A percentile compares a stretch with the other conserved stretches of the same genome.
Evolutionary conservation across 768 basidiomycete genomes (phyloP).

Genomic region (Sporobolomyces roseus): DNA sequence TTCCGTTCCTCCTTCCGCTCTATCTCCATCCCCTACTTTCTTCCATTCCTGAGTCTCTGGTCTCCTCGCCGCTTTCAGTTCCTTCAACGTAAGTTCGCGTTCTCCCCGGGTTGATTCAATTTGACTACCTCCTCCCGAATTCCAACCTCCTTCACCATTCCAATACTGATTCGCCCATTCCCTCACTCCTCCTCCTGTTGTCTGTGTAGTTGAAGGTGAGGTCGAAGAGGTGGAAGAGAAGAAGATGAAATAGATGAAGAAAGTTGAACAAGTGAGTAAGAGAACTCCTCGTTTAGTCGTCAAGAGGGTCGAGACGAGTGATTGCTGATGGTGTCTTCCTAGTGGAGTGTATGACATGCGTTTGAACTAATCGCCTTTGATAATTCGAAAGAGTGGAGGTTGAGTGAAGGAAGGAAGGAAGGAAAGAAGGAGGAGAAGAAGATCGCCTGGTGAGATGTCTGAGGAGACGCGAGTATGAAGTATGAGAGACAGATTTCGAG

Average conservation of each 20-base stretch:
- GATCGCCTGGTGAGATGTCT: too few relatives aligned
- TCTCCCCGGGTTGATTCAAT: not conserved
- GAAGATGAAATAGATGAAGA: not conserved
- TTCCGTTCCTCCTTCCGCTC: not conserved
- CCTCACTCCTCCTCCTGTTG: not conserved
- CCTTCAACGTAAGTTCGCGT: not conserved
- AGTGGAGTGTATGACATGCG: too few relatives aligned
- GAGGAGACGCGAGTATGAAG: too few relatives aligned
- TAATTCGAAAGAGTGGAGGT: too few relatives aligned
- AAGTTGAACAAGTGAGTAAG: not conserved
- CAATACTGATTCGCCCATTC: constrained; percentile 14
- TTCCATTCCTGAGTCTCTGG: constrained; percentile 1
- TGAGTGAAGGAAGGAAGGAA: too few relatives aligned
- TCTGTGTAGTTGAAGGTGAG: not conserved
- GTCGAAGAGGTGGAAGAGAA: not conserved
- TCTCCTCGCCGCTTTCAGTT: not conserved
- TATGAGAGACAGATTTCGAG: not conserved
- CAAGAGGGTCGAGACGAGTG: constrained; percentile 6
- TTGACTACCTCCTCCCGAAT: too few relatives aligned
- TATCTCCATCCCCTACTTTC: not conserved
- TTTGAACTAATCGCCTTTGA: too few relatives aligned
- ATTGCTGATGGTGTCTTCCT: not conserved
- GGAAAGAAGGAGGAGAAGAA: too few relatives aligned
- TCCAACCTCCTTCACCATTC: not conserved
- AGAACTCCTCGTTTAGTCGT: constrained; percentile 5